A percentile compares a stretch with the other conserved stretches of the same genome.
These are phyloP conservation scores for Fusarium setosum DNA, from an alignment of 2,329 filamentous ascomycete genomes.

Conservation along the genomic window DNA sequence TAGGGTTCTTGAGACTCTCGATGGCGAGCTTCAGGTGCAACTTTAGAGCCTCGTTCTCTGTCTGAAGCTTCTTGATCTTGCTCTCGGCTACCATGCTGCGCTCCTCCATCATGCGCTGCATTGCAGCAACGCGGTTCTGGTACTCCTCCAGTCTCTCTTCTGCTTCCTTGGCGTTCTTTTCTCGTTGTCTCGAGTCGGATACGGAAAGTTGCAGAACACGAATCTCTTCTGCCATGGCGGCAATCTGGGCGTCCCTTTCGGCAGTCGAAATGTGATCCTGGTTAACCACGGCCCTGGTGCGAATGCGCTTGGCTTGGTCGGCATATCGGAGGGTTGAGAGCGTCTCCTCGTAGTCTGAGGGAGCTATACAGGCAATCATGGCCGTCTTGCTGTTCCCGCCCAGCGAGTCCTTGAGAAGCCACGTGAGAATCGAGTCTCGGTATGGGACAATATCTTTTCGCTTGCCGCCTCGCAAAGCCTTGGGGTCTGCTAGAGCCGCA, in stretches of 20 bases:
- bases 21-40: conserved; percentile 90
- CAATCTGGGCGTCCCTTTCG: conserved; percentile 93
- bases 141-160: conserved; percentile 94
- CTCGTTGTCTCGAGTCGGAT: conserved; percentile 71
- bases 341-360: conserved; percentile 96
- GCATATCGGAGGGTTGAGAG: conserved; percentile 96
- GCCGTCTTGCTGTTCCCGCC: conserved; percentile 98
- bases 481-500: conserved; percentile 83
- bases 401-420: conserved; percentile 94
- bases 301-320: conserved; percentile 97
- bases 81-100: conserved; percentile 88
- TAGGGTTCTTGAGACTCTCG: conserved; percentile 90
- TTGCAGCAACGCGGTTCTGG: conserved; percentile 86
- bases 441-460: conserved; percentile 82
- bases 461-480: conserved; percentile 68
- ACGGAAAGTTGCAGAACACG: conserved; percentile 83
- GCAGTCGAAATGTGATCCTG: conserved; percentile 93
- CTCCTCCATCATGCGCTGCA: conserved; percentile 98
- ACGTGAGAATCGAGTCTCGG: conserved; percentile 84
- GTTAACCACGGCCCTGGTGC: conserved; percentile 93
- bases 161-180: conserved; percentile 81
- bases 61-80: conserved; percentile 91
- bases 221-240: conserved; percentile 95
- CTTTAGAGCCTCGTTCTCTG: conserved; percentile 89
- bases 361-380: conserved; percentile 98